Evolutionary conservation across 768 basidiomycete genomes (phyloP).

Genomic region (Rhizopogon rudus): DNA sequence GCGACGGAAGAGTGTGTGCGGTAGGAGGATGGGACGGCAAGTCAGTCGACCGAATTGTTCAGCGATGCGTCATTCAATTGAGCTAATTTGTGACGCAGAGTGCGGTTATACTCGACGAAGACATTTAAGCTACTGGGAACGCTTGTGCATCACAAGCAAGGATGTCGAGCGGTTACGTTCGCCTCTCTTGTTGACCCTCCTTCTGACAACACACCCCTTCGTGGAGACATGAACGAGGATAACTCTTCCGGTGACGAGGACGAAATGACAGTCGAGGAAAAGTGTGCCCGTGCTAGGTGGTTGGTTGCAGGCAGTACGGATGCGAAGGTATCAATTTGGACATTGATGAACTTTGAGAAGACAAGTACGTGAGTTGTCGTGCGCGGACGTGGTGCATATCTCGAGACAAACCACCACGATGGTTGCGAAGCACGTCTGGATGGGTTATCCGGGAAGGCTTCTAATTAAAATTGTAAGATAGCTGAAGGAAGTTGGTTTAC

Average conservation of each 20-base stretch:
- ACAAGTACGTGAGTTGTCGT: neutral
- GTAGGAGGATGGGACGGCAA: constrained; percentile 93
- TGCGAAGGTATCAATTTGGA: constrained; percentile 68
- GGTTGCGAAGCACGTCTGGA: too few species aligned
- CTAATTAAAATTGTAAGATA: too few species aligned
- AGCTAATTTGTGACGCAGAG: constrained; percentile 35
- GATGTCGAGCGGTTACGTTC: constrained; percentile 74
- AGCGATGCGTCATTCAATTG: neutral
- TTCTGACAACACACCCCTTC: neutral
- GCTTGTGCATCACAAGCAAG: constrained; percentile 74
- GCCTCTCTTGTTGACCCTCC: constrained; percentile 28
- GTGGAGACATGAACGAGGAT: constrained; percentile 26
- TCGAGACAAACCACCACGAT: too few species aligned
- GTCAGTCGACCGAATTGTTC: constrained; percentile 41
- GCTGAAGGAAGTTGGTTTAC: too few species aligned
- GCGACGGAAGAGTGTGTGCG: constrained; percentile 76
- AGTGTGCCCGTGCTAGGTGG: constrained; percentile 50
- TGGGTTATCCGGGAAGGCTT: too few species aligned
- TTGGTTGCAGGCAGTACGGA: constrained; percentile 64
- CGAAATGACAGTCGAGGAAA: constrained; percentile 42
- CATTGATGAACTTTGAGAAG: constrained; percentile 47
- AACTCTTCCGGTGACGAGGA: constrained; percentile 42
- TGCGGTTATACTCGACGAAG: constrained; percentile 79
- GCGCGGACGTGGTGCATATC: neutral
- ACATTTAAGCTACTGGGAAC: constrained; percentile 81